phyloP scores from a whole-genome alignment of 148 eudicot genomes.

The Simmondsia chinensis region DNA sequence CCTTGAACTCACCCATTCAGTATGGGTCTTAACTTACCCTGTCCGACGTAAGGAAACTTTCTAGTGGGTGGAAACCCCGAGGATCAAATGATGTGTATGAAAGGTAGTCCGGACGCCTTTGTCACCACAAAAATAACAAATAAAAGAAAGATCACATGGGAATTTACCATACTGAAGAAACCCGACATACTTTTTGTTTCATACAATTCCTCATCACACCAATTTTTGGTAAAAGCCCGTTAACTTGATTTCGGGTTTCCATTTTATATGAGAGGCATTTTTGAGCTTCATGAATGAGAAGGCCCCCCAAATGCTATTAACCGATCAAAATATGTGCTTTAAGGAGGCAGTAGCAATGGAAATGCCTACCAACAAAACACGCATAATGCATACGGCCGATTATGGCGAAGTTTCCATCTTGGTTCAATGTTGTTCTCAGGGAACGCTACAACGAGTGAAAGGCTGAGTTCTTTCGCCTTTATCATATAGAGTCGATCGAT shows the following conservation, averaged over 20 bases:
- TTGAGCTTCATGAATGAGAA: slow-evolving; percentile 71
- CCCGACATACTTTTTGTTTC: too few species aligned
- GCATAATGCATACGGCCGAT: slow-evolving; percentile 89
- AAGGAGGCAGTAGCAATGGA: slow-evolving; percentile 82
- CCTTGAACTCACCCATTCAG: too few species aligned
- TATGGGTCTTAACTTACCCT: too few species aligned
- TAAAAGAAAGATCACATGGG: too few species aligned
- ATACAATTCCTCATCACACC: too few species aligned
- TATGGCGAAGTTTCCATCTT: slow-evolving; percentile 84
- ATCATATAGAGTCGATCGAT: slow-evolving; percentile 63
- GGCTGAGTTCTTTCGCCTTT: slow-evolving; percentile 77
- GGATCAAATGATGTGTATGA: too few species aligned
- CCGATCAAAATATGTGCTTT: slow-evolving; percentile 87
- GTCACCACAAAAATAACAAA: too few species aligned
- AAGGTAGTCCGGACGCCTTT: too few species aligned
- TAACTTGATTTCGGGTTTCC: slow-evolving; percentile 1
- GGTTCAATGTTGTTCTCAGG: slow-evolving; percentile 91
- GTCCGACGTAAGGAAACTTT: too few species aligned
- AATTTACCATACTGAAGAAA: too few species aligned
- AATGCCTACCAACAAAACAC: slow-evolving; percentile 85
- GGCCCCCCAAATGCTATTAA: slow-evolving; percentile 76
- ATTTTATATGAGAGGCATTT: slow-evolving; percentile 43
- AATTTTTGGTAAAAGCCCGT: too few species aligned
- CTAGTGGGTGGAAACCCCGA: too few species aligned
- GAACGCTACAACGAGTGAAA: slow-evolving; percentile 93